Conservation (phyloP, 495 filamentous ascomycete genomes). For the Wilcoxina mikolae region DNA sequence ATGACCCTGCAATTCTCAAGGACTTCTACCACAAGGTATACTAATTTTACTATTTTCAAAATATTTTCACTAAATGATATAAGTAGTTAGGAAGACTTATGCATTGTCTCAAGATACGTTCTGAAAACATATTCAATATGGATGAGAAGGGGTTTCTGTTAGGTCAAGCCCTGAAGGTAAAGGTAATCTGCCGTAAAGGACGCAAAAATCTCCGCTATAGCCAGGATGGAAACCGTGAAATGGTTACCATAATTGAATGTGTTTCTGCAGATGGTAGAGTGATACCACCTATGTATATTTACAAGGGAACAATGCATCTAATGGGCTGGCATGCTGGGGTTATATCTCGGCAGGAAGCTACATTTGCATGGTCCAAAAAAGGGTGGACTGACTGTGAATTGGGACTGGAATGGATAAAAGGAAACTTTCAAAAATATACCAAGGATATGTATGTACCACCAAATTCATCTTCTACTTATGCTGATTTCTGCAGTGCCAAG, state of each 20-base stretch:
- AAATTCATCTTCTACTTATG: neutral
- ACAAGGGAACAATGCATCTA: conserved; percentile 8
- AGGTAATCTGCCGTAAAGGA: conserved; percentile 1
- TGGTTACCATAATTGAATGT: too few species aligned
- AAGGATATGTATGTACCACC: too few species aligned
- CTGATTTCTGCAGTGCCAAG: neutral
- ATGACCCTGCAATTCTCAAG: conserved; percentile 6
- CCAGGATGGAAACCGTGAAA: too few species aligned
- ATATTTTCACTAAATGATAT: too few species aligned
- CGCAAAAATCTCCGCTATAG: conserved; percentile 10
- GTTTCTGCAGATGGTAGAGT: neutral
- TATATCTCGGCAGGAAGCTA: neutral
- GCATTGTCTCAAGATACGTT: too few species aligned
- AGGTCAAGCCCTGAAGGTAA: neutral
- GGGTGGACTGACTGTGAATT: conserved; percentile 7
- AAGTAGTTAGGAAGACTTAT: too few species aligned
- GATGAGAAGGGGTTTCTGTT: too few species aligned
- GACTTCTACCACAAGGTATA: too few species aligned
- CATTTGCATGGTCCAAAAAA: too few species aligned
- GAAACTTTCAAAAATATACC: neutral
- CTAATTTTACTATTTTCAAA: too few species aligned
- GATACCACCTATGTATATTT: conserved; percentile 9
- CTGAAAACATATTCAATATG: too few species aligned
- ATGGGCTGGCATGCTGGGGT: conserved; percentile 6
- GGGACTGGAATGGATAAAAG: neutral